phyloP scores from a whole-genome alignment of 495 filamentous ascomycete species.

The Penicillium simplicissimum region DNA sequence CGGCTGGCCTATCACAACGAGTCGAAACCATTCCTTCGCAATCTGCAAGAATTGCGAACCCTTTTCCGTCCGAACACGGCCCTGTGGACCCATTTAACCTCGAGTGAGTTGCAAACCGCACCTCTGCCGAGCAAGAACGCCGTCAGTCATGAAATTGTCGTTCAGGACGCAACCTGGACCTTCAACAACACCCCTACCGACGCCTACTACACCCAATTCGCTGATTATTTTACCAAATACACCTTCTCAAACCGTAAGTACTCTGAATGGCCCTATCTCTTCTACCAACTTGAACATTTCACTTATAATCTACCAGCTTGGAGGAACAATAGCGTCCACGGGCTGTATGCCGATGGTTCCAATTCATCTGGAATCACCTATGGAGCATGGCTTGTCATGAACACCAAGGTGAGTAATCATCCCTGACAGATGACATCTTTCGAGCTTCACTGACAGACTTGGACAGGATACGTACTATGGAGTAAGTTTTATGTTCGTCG shows the following conservation, averaged over 20 bases:
- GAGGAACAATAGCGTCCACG: conserved; percentile 55
- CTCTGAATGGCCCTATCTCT: background rate
- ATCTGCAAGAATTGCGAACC: conserved; percentile 57
- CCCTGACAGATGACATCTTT: background rate
- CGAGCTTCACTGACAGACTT: conserved; percentile 1
- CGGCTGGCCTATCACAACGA: conserved; percentile 55
- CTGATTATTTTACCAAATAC: conserved; percentile 62
- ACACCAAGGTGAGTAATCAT: conserved; percentile 41
- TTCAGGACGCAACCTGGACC: conserved; percentile 60
- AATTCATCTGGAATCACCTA: conserved; percentile 50
- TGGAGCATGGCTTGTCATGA: conserved; percentile 59
- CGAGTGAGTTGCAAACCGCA: conserved; percentile 51
- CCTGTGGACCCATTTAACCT: conserved; percentile 57
- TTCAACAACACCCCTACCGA: conserved; percentile 52
- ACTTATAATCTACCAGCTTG: conserved; percentile 31
- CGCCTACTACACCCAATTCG: conserved; percentile 50
- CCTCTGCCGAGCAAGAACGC: conserved; percentile 52
- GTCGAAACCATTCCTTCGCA: conserved; percentile 52
- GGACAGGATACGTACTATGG: conserved; percentile 56
- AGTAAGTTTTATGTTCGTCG: conserved; percentile 15
- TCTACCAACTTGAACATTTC: too few relatives aligned
- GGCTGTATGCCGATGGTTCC: conserved; percentile 53
- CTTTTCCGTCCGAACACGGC: conserved; percentile 54
- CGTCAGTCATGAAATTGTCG: conserved; percentile 39
- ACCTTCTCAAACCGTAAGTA: conserved; percentile 46